A percentile compares a stretch with the other conserved stretches of the same genome.
Conservation (phyloP, 2,329 filamentous ascomycete genomes). For the Fusarium subtropicale region DNA sequence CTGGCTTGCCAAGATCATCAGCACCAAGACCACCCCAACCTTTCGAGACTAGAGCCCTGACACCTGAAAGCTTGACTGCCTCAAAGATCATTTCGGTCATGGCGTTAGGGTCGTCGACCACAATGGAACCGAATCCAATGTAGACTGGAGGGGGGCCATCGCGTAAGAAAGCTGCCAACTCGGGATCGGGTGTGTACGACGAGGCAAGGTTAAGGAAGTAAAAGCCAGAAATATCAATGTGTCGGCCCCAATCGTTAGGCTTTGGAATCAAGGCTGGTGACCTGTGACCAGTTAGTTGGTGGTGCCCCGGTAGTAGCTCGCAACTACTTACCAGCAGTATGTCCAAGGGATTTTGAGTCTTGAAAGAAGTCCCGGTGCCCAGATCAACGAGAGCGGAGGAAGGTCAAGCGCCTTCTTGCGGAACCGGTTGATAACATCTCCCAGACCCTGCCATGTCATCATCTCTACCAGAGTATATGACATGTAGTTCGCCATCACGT, state of each 20-base stretch:
- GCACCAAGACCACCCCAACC: conserved; percentile 89
- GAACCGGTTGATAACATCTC: conserved; percentile 91
- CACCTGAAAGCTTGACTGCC: conserved; percentile 72
- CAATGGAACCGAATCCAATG: conserved; percentile 86
- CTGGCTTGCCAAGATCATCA: conserved; percentile 75
- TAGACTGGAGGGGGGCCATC: conserved; percentile 80
- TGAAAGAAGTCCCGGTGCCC: conserved; percentile 82
- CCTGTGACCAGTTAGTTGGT: conserved; percentile 44
- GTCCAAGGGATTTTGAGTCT: conserved; percentile 84
- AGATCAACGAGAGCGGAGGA: conserved; percentile 81
- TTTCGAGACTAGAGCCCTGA: conserved; percentile 85
- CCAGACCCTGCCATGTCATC: conserved; percentile 92
- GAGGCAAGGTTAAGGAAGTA: conserved; percentile 78
- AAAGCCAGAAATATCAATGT: conserved; percentile 81
- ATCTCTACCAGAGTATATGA: conserved; percentile 89
- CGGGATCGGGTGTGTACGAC: conserved; percentile 72
- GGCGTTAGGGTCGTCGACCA: conserved; percentile 78
- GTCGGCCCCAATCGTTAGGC: conserved; percentile 77
- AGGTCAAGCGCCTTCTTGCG: conserved; percentile 79
- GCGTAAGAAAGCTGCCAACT: conserved; percentile 73
- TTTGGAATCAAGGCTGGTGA: conserved; percentile 83
- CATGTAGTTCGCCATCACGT: conserved; percentile 82
- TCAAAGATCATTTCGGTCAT: conserved; percentile 80
- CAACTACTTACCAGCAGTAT: conserved; percentile 77
- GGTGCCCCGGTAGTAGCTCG: too few relatives aligned